Evolutionary conservation across 73 alveolate genomes (phyloP).

Genomic region (Paramecium tetraurelia): DNA sequence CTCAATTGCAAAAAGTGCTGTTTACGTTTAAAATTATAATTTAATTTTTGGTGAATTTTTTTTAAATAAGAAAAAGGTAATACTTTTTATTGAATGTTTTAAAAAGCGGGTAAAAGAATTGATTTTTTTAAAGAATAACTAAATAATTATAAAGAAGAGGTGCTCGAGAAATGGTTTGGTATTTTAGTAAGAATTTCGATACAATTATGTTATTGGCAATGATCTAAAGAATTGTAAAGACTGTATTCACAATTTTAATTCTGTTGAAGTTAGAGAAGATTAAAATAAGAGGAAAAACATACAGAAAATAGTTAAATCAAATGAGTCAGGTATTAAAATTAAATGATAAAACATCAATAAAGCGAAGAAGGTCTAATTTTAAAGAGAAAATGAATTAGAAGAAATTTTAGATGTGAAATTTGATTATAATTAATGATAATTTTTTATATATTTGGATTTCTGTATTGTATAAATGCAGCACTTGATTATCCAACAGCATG

Average conservation of each 20-base stretch:
- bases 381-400: neutral
- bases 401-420: neutral
- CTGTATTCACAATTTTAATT: no score
- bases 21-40: neutral
- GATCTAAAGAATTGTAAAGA: no score
- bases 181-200: neutral
- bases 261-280: no score
- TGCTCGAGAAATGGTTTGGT: neutral
- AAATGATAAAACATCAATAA: no score
- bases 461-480: neutral
- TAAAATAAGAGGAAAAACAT: no score
- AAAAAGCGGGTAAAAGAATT: neutral
- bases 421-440: neutral
- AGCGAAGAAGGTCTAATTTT: no score
- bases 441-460: neutral
- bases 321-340: neutral
- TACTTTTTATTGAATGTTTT: neutral
- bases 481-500: constrained; percentile 35
- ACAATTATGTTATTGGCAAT: neutral
- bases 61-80: neutral
- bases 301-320: no score
- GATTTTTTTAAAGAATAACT: neutral
- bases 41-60: neutral
- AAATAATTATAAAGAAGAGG: neutral
- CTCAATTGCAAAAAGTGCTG: neutral